Percentiles rank a stretch among this genome's conserved stretches.
These are phyloP conservation scores for Annona cherimola DNA, from an alignment of 164 flowering plant genomes.

Conservation along the genomic window DNA sequence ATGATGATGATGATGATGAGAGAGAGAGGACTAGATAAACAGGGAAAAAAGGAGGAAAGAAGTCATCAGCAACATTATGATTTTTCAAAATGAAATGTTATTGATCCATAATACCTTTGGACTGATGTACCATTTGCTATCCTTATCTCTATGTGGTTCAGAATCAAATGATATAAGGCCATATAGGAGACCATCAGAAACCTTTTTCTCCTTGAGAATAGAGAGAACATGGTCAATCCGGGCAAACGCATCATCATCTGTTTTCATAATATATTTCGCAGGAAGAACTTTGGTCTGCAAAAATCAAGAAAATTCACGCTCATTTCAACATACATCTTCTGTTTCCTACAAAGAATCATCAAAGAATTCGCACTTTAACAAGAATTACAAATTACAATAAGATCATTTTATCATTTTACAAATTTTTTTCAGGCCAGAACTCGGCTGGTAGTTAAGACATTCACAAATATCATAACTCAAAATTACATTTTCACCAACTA, in stretches of 20 bases:
- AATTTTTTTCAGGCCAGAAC: no score
- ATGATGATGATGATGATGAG: no score
- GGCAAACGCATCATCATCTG: constrained; percentile 95
- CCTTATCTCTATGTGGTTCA: constrained; percentile 58
- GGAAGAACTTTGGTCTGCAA: constrained; percentile 74
- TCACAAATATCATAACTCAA: no score
- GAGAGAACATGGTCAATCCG: constrained; percentile 76
- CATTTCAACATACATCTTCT: neutral
- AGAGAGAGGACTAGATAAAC: no score
- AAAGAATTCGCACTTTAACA: no score
- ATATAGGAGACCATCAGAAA: constrained; percentile 55
- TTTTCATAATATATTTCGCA: constrained; percentile 88
- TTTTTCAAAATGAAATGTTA: neutral
- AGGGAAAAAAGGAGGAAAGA: no score
- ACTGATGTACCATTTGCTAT: constrained; percentile 86
- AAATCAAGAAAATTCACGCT: neutral
- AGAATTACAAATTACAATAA: no score
- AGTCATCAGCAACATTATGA: neutral
- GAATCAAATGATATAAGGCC: constrained; percentile 74
- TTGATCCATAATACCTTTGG: constrained; percentile 45
- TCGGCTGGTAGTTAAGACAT: no score
- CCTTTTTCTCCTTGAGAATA: constrained; percentile 46
- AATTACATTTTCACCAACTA: neutral
- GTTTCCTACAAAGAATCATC: no score
- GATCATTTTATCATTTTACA: no score